Percentiles rank a stretch among this genome's conserved stretches.
These are phyloP conservation scores for Sugiyamaella castrensis DNA, from an alignment of 1,139 yeast species.

Conservation along the genomic window DNA sequence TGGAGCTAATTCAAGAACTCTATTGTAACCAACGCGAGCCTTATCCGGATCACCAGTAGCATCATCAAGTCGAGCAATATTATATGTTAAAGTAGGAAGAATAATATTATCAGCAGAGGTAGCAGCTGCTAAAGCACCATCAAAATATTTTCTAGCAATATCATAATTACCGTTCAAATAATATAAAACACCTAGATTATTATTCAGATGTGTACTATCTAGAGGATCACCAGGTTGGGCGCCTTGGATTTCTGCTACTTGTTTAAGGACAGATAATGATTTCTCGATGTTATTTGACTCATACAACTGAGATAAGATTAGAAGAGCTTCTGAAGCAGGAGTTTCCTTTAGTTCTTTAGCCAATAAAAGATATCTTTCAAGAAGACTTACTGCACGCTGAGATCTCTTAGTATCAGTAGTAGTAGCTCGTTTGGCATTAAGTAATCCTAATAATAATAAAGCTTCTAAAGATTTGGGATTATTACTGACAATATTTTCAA, in stretches of 20 bases:
- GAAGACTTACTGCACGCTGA: constrained; percentile 51
- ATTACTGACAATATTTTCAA: constrained; percentile 67
- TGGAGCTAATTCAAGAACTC: constrained; percentile 59
- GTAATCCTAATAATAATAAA: constrained; percentile 24
- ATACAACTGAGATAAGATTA: constrained; percentile 63
- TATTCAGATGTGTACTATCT: constrained; percentile 67
- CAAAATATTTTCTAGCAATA: constrained; percentile 50
- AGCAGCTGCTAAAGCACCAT: constrained; percentile 46
- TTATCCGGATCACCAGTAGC: constrained; percentile 43
- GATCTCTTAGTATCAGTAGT: constrained; percentile 20
- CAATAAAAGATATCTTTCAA: constrained; percentile 70
- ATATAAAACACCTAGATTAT: constrained; percentile 83
- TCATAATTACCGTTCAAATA: constrained; percentile 62
- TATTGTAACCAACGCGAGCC: constrained; percentile 53
- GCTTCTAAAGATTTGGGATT: constrained; percentile 74
- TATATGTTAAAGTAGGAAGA: constrained; percentile 37
- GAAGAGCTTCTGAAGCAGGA: constrained; percentile 63
- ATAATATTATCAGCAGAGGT: constrained; percentile 35
- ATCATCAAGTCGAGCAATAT: constrained; percentile 42
- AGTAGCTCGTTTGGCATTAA: constrained; percentile 25
- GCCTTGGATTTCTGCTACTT: constrained; percentile 40
- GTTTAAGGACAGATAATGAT: constrained; percentile 48
- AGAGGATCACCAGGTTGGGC: constrained; percentile 45
- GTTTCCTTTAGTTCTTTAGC: constrained; percentile 60
- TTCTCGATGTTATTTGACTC: constrained; percentile 54